Base-by-base conservation (phyloP, 768 basidiomycete species). In the Podaxis carcinomalis region DNA sequence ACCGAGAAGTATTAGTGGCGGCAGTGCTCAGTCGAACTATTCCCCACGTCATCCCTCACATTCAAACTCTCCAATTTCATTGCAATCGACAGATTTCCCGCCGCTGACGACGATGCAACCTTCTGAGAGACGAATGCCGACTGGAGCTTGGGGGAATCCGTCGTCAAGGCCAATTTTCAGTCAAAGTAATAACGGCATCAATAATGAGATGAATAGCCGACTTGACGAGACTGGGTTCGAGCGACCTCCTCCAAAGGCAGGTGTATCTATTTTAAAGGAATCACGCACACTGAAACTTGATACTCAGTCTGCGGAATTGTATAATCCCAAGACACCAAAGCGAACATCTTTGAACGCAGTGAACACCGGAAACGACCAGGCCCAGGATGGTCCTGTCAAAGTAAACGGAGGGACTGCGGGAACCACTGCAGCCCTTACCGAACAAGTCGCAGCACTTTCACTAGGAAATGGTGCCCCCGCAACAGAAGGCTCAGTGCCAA, bases 61-160 rank as follows among this genome's bases (percentile, higher is more conserved):
- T 61, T 76, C 75, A 64, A 68, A 68, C 53, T 69, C 77, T 0
- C 76, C 78, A 50, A 64, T 73, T 1, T 73, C 78, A 10, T 77
- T 84, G 39, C 83, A 87, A 51, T 69, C 85, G 5, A 83, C 76
- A 2, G 89, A 92, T 72, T 91, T 91, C 64, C 89, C 89, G 4
- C 90, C 90, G 9, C 73, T 91, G 47, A 80, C 80, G 10, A 74
- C 83, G 9, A 69, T 72, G 44, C 75, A 72, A 4, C 68, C 77
- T 21, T 70, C 72, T 28, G 86, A 87, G 71, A 84, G 80, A 66
- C 82, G 82, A 49, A 68, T 77, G 1, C 81, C 81, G 5, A 77
- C 77, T 28, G 89, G 90, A 25, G 90, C 87, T 23, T 93, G 91
- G 91, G 84, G 81, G 21, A 87, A 86, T 63, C 71, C 82, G 27